phyloP scores from a whole-genome alignment of 75 land plant species.

The Picea glauca region DNA sequence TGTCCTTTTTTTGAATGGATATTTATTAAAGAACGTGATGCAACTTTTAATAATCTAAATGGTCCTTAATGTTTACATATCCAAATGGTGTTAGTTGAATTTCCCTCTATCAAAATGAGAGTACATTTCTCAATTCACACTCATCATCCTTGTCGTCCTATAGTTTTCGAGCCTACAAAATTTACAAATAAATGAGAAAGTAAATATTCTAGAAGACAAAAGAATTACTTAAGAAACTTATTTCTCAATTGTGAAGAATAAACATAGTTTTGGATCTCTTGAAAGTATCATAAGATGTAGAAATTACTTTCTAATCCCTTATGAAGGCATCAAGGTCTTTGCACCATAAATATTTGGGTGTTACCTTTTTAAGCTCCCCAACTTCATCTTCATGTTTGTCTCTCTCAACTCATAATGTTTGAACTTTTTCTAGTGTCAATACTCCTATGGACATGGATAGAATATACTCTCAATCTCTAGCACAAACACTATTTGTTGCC shows the following conservation, averaged over 20 bases:
- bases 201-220: neutral
- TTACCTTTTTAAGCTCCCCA: slow-evolving; percentile 56
- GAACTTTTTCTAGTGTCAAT: slow-evolving; percentile 85
- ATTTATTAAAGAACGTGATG: too few relatives aligned
- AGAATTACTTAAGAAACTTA: neutral
- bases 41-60: too few relatives aligned
- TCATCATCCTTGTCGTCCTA: slow-evolving; percentile 28
- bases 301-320: slow-evolving; percentile 55
- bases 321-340: slow-evolving; percentile 80
- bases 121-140: slow-evolving; percentile 10
- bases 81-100: too few relatives aligned
- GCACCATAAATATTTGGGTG: slow-evolving; percentile 73
- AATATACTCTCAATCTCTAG: slow-evolving; percentile 84
- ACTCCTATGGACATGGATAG: slow-evolving; percentile 87
- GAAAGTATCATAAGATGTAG: neutral
- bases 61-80: too few relatives aligned
- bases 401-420: slow-evolving; percentile 55
- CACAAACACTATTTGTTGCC: slow-evolving; percentile 26
- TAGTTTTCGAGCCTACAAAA: slow-evolving; percentile 29
- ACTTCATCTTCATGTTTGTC: slow-evolving; percentile 63
- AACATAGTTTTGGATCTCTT: neutral
- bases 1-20: too few relatives aligned
- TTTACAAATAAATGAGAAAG: neutral
- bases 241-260: neutral
- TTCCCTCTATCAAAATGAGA: too few relatives aligned